Evolutionary conservation across 805 yeast genomes (phyloP), one percentile per base, ranked within the genome.

Genomic region (Jamesozyma lodderae): DNA sequence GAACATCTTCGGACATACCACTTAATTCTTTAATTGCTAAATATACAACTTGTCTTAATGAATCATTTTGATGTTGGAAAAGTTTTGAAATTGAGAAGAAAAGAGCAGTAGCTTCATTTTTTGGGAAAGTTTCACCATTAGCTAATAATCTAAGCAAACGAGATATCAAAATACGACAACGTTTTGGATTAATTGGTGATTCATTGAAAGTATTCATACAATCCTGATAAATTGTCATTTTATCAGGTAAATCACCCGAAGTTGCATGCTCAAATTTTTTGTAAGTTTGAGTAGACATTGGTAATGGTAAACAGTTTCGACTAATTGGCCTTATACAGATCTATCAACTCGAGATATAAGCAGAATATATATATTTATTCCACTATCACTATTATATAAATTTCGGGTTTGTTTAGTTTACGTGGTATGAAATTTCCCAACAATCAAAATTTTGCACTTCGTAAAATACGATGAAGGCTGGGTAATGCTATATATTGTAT

Each of bases 151-250:
- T 75, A 55, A 88, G 69, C 51, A 92, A 69, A 63, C 87, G 79
- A 24, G 96, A 81, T 58, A 92, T 72, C 57, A 90, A 67, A 42
- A 69, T 60, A 52, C 98, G 83, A 57, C 95, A 87, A 63, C 81
- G 81, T 51, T 79, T 81, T 20, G 96, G 83, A 52, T 83, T 80
- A 42, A 88, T 81, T 9, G 95, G 95, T 31, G 92, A 73, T 46
- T 88, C 85, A 67, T 88, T 90, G 73, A 92, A 92, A 43, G 84
- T 88, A 49, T 83, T 83, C 55, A 85, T 68, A 69, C 96, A 88
- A 60, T 88, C 95, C 65, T 92, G 98, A 62, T 82, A 90, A 45
- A 92, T 88, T 9, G 96, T 81, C 97, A 92, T 92, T 65, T 88
- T 88, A 65, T 92, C 97, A 40, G 95, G 94, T 50, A 74, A 62